These are phyloP conservation scores for Mercurialis annua DNA, from an alignment of 345 rosid genomes.

Conservation along the genomic window DNA sequence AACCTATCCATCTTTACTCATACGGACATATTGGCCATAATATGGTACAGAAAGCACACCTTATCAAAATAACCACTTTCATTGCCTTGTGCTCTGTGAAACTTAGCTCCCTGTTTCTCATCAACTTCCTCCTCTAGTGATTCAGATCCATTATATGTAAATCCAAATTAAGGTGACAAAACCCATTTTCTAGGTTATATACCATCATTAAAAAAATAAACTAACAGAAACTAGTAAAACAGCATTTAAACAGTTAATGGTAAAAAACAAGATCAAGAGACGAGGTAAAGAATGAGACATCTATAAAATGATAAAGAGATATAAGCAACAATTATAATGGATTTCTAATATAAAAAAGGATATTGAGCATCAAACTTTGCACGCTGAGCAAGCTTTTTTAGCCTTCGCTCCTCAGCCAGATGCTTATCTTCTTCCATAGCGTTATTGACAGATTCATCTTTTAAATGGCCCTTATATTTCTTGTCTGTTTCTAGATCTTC, in stretches of 20 bases:
- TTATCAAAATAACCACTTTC: constrained; percentile 67
- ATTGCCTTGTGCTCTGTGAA: constrained; percentile 42
- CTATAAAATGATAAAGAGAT: neutral
- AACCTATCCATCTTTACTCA: constrained; percentile 11
- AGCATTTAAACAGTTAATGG: neutral
- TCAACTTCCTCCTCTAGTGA: constrained; percentile 58
- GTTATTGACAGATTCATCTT: constrained; percentile 32
- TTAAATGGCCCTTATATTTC: constrained; percentile 36
- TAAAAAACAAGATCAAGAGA: neutral
- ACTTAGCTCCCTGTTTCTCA: constrained; percentile 36
- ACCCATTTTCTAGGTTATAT: neutral
- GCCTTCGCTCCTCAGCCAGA: constrained; percentile 52
- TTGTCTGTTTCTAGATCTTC: constrained; percentile 90
- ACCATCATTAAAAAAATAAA: neutral
- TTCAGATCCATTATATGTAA: constrained; percentile 62
- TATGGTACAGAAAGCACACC: constrained; percentile 36
- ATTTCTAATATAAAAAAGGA: constrained; percentile 54
- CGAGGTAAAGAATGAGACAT: neutral
- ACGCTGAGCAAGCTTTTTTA: constrained; percentile 78
- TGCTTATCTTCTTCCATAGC: constrained; percentile 43
- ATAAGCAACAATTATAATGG: neutral
- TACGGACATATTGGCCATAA: neutral
- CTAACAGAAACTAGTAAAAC: neutral
- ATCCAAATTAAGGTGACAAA: constrained; percentile 50
- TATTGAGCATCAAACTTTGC: constrained; percentile 79